These are phyloP conservation scores for Trypanosoma grayi DNA, from an alignment of 208 protist species.

Conservation along the genomic window DNA sequence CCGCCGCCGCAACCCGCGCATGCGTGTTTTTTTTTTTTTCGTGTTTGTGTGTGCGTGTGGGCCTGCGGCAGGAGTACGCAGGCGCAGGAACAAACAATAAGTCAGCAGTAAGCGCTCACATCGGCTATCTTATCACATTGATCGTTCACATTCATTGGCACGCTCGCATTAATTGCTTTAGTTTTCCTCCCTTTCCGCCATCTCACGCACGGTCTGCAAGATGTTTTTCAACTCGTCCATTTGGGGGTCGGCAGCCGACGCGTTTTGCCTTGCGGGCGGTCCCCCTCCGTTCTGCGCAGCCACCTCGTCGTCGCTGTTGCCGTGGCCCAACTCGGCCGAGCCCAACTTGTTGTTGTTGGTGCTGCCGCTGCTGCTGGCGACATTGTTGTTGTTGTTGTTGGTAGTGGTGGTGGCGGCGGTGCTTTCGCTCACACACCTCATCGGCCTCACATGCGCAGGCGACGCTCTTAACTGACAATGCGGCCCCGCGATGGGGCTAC, in stretches of 20 bases:
- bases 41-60: too few relatives aligned
- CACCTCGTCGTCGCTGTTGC: constrained; percentile 1
- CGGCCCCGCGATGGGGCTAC: background rate
- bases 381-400: background rate
- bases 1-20: too few relatives aligned
- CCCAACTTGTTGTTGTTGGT: background rate
- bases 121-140: too few relatives aligned
- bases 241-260: background rate
- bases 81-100: too few relatives aligned
- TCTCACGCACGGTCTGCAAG: constrained; percentile 63
- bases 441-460: background rate
- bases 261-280: constrained; percentile 15
- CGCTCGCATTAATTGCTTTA: too few relatives aligned
- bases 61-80: too few relatives aligned
- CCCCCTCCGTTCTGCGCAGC: background rate
- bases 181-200: constrained; percentile 37
- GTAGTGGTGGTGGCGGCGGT: background rate
- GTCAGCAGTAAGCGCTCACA: too few relatives aligned
- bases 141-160: too few relatives aligned
- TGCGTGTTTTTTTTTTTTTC: too few relatives aligned
- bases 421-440: background rate
- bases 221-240: constrained; percentile 45
- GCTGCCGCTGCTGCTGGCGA: background rate
- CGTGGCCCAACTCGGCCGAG: background rate
- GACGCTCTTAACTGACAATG: background rate